Evolutionary conservation across 129 eudicot genomes (phyloP), one percentile per base, ranked within the genome.

Genomic region (Ambrosia trifida): DNA sequence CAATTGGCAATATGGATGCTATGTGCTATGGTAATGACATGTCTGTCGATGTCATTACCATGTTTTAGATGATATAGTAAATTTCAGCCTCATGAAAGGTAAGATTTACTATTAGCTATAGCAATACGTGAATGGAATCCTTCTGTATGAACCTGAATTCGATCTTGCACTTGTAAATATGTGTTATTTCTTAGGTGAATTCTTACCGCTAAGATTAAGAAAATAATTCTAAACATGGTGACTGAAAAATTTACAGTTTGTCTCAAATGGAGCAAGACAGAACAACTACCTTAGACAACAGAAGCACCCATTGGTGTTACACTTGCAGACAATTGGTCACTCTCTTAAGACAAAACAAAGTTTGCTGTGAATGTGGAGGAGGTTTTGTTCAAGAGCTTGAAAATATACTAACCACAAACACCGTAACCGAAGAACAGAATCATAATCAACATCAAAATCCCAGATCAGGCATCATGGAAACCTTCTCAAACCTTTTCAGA

Each of bases 221-320:
- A 50, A 68, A 38, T 35, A 63, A 33, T 20, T 24, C 36, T 50
- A 38, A 32, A 51, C 18, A 35, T 33, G 40, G 49, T 53, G 59
- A 7, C 61, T 60, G 49, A 40, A 69, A 69, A 61, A 32, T 33
- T 78, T 70, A 57, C 79, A 80, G 76, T 53, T 70, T 14, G 57
- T 51, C 78, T 47, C 17, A 70, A 56, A 76, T 74, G 76, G 82
- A 70, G 8, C 16, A 54, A 17, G 72, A 76, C 11, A 72, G 74
- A 64, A 78, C 51, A 18, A 80, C 72, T 47, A 83, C 81, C 83
- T 67, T 84, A 13, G 83, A 77, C 69, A 46, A 68, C 10, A 64
- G 80, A 16, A 77, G 72, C 72, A 85, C 87, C 53, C 96, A 89
- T 62, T 89, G 93, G 96, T 89, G 96, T 74, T 84, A 89, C 80